phyloP scores from a whole-genome alignment of 31 red algal species.

The Odonthalia washingtoniensis region DNA sequence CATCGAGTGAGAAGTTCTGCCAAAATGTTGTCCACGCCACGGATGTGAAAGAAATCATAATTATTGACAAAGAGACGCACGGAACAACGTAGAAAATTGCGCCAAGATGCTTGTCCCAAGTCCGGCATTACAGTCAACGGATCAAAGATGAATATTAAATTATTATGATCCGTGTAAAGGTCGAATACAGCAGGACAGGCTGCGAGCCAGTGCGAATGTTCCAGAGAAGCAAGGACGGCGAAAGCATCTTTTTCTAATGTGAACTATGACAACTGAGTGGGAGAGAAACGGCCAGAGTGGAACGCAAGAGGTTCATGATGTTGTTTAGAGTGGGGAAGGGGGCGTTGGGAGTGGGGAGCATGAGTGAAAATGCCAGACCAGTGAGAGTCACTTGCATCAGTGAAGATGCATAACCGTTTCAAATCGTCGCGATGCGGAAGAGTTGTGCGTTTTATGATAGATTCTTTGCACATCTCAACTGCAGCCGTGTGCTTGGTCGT shows the following conservation, averaged over 20 bases:
- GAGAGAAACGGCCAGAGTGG: not conserved
- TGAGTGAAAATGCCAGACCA: slow-evolving; percentile 45
- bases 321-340: not conserved
- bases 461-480: not conserved
- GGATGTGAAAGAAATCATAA: not conserved
- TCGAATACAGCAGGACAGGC: not conserved
- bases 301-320: too few relatives aligned
- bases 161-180: not conserved
- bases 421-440: not conserved
- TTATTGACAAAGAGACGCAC: not conserved
- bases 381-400: too few relatives aligned
- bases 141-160: slow-evolving; percentile 2
- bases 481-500: not conserved
- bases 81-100: not conserved
- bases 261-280: not conserved
- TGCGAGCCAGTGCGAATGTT: not conserved
- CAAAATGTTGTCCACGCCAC: not conserved
- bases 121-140: not conserved
- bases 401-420: not conserved
- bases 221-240: not conserved
- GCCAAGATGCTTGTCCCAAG: not conserved
- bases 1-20: too few relatives aligned
- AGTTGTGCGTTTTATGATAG: not conserved
- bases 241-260: not conserved
- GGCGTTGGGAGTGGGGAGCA: not conserved